Conservation (phyloP, 2,329 filamentous ascomycete species). For the Calonectria crousiana region DNA sequence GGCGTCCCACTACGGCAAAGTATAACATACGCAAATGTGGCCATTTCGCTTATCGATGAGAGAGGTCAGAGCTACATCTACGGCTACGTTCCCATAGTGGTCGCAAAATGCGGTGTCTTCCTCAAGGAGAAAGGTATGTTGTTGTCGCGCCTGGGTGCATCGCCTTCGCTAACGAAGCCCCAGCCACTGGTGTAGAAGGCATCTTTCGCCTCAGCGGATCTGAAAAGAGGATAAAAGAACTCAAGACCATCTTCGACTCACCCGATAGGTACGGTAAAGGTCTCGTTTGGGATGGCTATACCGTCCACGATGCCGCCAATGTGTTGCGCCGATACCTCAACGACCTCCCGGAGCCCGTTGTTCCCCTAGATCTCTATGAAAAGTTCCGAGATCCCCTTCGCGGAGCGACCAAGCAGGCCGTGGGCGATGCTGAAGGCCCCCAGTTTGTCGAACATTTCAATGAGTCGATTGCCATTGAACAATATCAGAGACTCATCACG, state of each 20-base stretch:
- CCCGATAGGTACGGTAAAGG: constrained; percentile 97
- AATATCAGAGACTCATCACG: constrained; percentile 91
- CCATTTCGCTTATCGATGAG: constrained; percentile 94
- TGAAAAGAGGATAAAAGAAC: constrained; percentile 97
- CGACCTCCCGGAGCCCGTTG: constrained; percentile 95
- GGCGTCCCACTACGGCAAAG: constrained; percentile 93
- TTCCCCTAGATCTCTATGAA: constrained; percentile 93
- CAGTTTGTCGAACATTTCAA: constrained; percentile 75
- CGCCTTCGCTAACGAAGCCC: constrained; percentile 32
- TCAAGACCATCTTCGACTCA: constrained; percentile 92
- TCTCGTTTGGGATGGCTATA: constrained; percentile 96
- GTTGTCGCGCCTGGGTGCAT: not conserved
- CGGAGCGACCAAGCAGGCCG: constrained; percentile 77
- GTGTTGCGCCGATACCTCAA: constrained; percentile 96
- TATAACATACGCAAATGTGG: constrained; percentile 97
- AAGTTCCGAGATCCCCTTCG: constrained; percentile 88
- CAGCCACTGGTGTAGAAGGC: constrained; percentile 93
- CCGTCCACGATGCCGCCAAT: constrained; percentile 97
- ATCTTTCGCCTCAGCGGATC: constrained; percentile 97
- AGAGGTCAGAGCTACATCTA: constrained; percentile 97
- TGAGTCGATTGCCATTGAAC: constrained; percentile 79
- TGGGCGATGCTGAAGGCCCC: constrained; percentile 75
- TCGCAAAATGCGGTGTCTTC: constrained; percentile 97
- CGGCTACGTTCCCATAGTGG: constrained; percentile 97
- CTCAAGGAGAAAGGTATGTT: constrained; percentile 94